Conservation (phyloP, 2,329 filamentous ascomycete species). For the Monilinia aucupariae region DNA sequence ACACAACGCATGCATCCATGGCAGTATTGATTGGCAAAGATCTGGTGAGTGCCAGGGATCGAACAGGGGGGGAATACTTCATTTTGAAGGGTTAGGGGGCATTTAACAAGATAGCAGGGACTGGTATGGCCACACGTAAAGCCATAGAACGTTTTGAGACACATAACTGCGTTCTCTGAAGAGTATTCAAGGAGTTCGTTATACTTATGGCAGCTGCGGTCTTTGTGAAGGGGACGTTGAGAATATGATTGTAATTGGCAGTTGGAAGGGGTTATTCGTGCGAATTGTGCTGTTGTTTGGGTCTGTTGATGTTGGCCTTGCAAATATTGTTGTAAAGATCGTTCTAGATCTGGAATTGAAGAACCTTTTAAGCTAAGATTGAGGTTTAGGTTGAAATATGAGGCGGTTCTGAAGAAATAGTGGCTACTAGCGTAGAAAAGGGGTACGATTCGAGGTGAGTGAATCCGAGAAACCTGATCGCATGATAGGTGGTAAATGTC, state of each 20-base stretch:
- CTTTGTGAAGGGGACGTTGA: not conserved
- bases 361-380: not conserved
- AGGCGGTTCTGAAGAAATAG: not conserved
- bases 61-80: conserved; percentile 29
- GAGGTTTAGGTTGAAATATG: not conserved
- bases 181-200: not conserved
- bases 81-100: conserved; percentile 36
- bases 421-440: not conserved
- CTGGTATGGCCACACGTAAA: conserved; percentile 47
- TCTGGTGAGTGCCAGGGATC: conserved; percentile 28
- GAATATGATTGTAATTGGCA: not conserved
- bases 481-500: not conserved
- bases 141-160: conserved; percentile 42
- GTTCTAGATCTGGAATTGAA: not conserved
- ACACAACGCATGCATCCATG: conserved; percentile 31
- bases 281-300: not conserved
- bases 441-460: conserved; percentile 3
- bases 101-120: conserved; percentile 38
- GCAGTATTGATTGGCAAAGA: conserved; percentile 28
- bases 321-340: too few species aligned
- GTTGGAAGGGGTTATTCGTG: not conserved
- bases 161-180: conserved; percentile 37
- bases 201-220: not conserved
- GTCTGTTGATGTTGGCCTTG: not conserved
- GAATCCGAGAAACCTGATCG: not conserved